A percentile compares a stretch with the other conserved stretches of the same genome.
phyloP scores from a whole-genome alignment of 176 grass and related monocot species.

The Ananas comosus region DNA sequence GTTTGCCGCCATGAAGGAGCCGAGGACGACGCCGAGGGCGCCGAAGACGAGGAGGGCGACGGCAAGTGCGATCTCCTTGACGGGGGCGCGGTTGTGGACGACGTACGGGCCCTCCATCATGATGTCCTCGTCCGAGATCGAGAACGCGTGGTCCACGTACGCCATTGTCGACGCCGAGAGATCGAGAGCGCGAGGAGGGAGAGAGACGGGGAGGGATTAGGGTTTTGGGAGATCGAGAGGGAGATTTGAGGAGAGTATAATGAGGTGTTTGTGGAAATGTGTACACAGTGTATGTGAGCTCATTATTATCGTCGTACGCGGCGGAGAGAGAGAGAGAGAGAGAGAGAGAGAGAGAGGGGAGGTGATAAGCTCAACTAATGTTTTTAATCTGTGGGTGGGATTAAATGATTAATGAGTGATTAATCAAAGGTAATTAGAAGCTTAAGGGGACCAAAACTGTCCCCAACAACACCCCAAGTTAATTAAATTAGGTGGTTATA shows the following conservation, averaged over 20 bases:
- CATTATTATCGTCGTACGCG: too few relatives aligned
- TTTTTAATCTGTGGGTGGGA: too few relatives aligned
- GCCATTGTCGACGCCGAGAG: constrained; percentile 36
- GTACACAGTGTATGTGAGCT: too few relatives aligned
- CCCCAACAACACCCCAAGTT: too few relatives aligned
- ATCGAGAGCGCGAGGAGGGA: not conserved
- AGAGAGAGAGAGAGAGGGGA: too few relatives aligned
- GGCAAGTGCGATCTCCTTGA: constrained; percentile 98
- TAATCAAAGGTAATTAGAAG: too few relatives aligned
- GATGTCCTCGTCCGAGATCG: constrained; percentile 90
- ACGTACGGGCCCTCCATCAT: constrained; percentile 51
- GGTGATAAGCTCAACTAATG: too few relatives aligned
- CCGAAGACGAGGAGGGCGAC: constrained; percentile 90
- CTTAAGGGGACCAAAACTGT: too few relatives aligned
- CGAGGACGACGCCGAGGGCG: constrained; percentile 41
- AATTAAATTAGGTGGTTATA: too few relatives aligned
- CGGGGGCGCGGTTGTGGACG: constrained; percentile 43
- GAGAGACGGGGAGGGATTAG: not conserved
- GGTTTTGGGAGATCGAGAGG: not conserved
- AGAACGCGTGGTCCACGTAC: constrained; percentile 99
- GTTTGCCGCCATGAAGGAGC: constrained; percentile 65
- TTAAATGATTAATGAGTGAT: too few relatives aligned
- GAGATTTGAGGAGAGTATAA: not conserved
- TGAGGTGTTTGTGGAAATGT: too few relatives aligned
- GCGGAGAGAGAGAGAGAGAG: too few relatives aligned